phyloP scores from a whole-genome alignment of 1,139 yeast genomes.

The Blastobotrys persicus region DNA sequence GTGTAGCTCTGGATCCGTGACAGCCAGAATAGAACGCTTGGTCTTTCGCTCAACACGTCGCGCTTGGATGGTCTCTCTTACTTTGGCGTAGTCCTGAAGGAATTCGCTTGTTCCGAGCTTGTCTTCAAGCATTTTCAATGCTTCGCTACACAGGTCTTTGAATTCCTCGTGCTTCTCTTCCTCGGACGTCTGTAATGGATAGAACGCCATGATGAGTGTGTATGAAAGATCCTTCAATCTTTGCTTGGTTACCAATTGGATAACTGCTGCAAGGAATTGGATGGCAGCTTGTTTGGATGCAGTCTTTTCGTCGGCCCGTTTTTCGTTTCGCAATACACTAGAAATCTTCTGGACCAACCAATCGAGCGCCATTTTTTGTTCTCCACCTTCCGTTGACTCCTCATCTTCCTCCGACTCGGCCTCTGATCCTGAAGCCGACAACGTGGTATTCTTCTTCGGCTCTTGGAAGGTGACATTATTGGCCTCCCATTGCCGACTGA shows the following conservation, averaged over 20 bases:
- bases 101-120: slow-evolving; percentile 75
- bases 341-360: slow-evolving; percentile 64
- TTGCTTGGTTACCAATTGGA: slow-evolving; percentile 26
- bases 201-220: slow-evolving; percentile 56
- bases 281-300: slow-evolving; percentile 63
- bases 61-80: slow-evolving; percentile 55
- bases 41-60: slow-evolving; percentile 76
- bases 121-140: slow-evolving; percentile 63
- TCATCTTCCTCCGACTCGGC: slow-evolving; percentile 29
- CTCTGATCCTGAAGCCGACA: slow-evolving; percentile 28
- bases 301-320: slow-evolving; percentile 48
- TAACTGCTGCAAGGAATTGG: slow-evolving; percentile 37
- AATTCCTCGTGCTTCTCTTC: slow-evolving; percentile 50
- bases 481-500: slow-evolving; percentile 63
- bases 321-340: slow-evolving; percentile 64
- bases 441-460: slow-evolving; percentile 11
- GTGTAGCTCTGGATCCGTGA: slow-evolving; percentile 75
- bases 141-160: slow-evolving; percentile 60
- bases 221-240: slow-evolving; percentile 25
- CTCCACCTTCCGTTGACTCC: slow-evolving; percentile 27
- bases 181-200: slow-evolving; percentile 47
- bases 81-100: slow-evolving; percentile 60
- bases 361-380: slow-evolving; percentile 46
- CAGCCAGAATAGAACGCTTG: slow-evolving; percentile 71
- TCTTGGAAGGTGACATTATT: slow-evolving; percentile 41